Base-by-base conservation (phyloP, 2,329 filamentous ascomycete species). In the Aspergillus fumigatiaffinis region DNA sequence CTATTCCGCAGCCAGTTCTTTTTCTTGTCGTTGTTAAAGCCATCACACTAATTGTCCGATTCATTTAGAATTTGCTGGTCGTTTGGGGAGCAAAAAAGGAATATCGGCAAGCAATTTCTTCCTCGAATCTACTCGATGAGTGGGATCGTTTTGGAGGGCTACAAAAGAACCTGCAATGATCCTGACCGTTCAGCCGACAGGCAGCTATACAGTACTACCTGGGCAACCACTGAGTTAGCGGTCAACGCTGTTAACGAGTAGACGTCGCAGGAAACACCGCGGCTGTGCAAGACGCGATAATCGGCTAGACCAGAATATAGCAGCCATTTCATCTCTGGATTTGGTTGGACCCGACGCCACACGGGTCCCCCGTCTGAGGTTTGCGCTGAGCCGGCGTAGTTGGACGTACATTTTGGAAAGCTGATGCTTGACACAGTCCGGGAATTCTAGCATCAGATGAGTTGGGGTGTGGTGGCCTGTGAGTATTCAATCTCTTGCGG, bases 221-320 rank as follows among this genome's bases (percentile, higher is more conserved):
- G 5, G 14, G 14, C 32, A 38, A 17, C 69, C 0, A 69, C 72
- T 20, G 70, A 76, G 1, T 71, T 79, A 0, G 71, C 81, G 1
- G 60, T 88, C 1, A 75, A 79, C 5, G 73, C 80, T 3, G 87
- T 87, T 0, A 79, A 80, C 52, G 72, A 79, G 28, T 85, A 87
- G 53, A 79, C 91, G 2, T 84, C 83, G 0, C 82, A 84, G 58
- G 80, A 81, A 20, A 78, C 82, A 0, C 82, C 67, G 90, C 90
- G 64, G 85, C 86, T 0, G 88, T 12, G 89, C 88, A 0, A 79
- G 87, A 46, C 71, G 77, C 26, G 60, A 66, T 54, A 59, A 59
- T 53, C 38, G 63, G 2, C 50, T 62, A 17, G 38, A 63, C 48
- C 35, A 38, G 53, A 55, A 14, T 26, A 50, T 21, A 35, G 52